These are phyloP conservation scores for Paracorniculantispora psalliotae DNA, from an alignment of 2,329 filamentous ascomycete species.

Conservation along the genomic window DNA sequence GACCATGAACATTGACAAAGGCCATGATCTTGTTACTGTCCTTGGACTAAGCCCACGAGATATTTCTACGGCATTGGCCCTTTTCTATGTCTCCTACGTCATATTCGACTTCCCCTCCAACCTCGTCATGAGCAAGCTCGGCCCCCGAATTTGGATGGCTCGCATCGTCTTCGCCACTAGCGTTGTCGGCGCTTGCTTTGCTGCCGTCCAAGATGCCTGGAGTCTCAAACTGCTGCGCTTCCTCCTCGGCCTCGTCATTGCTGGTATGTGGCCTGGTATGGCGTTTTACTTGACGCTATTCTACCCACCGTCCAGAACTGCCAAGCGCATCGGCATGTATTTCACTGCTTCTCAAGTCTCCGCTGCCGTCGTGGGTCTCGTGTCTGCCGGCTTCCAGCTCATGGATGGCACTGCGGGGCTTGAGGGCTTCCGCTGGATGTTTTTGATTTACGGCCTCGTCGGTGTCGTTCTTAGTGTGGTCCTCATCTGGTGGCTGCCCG, in stretches of 20 bases:
- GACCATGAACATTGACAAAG: constrained; percentile 73
- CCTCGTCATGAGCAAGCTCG: constrained; percentile 78
- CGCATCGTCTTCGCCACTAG: constrained; percentile 85
- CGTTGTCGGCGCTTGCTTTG: constrained; percentile 76
- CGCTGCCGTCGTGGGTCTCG: constrained; percentile 80
- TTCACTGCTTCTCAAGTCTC: constrained; percentile 87
- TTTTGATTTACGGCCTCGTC: constrained; percentile 76
- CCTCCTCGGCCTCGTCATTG: constrained; percentile 79
- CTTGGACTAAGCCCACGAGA: constrained; percentile 68
- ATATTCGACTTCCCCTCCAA: constrained; percentile 87
- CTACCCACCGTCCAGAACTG: constrained; percentile 81
- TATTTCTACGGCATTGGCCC: constrained; percentile 74
- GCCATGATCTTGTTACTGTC: constrained; percentile 70
- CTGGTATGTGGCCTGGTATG: constrained; percentile 95
- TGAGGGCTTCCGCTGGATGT: constrained; percentile 89
- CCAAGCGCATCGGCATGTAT: constrained; percentile 84
- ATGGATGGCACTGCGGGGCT: constrained; percentile 77
- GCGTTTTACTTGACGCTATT: constrained; percentile 87
- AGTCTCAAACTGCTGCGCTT: constrained; percentile 85
- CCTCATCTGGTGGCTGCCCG: constrained; percentile 86
- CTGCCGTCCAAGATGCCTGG: constrained; percentile 76
- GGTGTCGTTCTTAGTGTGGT: constrained; percentile 65
- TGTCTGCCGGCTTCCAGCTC: constrained; percentile 85
- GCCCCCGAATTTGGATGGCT: constrained; percentile 86
- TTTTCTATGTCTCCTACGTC: constrained; percentile 92